Base-by-base conservation (phyloP, 257 asterid species). In the Henckelia pumila region DNA sequence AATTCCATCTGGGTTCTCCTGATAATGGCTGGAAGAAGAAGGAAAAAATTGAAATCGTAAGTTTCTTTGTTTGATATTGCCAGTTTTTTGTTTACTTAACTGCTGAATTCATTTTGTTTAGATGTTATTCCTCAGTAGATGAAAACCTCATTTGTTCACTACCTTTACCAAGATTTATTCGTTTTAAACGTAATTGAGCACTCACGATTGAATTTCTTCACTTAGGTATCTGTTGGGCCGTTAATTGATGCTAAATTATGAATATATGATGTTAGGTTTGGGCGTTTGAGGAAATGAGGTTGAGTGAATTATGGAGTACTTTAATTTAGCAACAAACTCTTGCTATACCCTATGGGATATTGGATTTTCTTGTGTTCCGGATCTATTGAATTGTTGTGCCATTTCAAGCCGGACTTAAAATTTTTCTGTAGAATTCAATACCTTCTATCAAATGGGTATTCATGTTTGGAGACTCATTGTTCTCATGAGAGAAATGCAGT, bases 21-120 rank as follows among this genome's bases (percentile, higher is more conserved):
- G 25, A 22, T 63, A 19, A 63, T 49, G 69, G 69, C 59, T 50
- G 28, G 60, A 26, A 49, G 59, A 37, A 64, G 49, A n/a, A 9
- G 25, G 16, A 49, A 49, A 37, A 64, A 64, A 19, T 25, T 14
- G 7, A 49, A 47, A 10, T 24, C 20, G 69, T 64, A 26, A 49
- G 60, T 64, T 64, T 64, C 13, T 47, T 17, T 52, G 2, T 60
- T 29, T 5, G 21, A 17, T 47, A 4, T 47, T 14, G 21, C 19
- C 52, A 40, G 50, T 1, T 4, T 19, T 30, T 32, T 32, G 26
- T 32, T 14, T 2, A 32, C n/a, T 30, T 28, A 5, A 2, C 3
- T 35, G 5, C 8, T 26, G 64, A 59, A 59, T 59, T 59, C 35
- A 25, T 59, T 11, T 7, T 3, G 21, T 59, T 30, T 29, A 1